phyloP scores from a whole-genome alignment of 2,329 filamentous ascomycete genomes.

The Fusarium dimerum region DNA sequence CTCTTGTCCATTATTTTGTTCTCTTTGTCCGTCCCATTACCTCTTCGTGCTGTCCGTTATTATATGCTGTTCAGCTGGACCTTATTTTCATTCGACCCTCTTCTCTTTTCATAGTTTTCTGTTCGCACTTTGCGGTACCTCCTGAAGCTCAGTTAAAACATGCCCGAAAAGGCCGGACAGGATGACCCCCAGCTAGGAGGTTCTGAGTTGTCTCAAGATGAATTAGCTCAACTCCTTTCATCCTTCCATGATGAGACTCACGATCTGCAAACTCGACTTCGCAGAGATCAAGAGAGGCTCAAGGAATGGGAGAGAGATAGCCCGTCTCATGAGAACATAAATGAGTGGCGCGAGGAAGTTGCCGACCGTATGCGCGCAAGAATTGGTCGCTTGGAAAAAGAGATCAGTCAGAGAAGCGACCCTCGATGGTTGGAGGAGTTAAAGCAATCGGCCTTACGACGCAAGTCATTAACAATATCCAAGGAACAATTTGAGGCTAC shows the following conservation, averaged over 20 bases:
- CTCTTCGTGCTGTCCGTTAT: background rate
- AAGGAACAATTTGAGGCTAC: too few relatives aligned
- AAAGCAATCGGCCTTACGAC: background rate
- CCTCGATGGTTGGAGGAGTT: background rate
- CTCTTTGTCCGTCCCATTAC: background rate
- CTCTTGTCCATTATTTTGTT: background rate
- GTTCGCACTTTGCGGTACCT: too few relatives aligned
- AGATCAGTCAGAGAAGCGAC: background rate
- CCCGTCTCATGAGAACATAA: background rate
- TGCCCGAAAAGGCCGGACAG: background rate
- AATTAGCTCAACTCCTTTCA: background rate
- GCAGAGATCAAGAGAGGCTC: background rate
- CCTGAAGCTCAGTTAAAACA: background rate
- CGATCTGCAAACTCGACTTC: background rate
- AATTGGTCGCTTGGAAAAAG: background rate
- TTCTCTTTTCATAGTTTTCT: too few relatives aligned
- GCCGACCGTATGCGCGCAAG: background rate
- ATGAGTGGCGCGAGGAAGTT: background rate
- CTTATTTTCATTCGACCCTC: too few relatives aligned
- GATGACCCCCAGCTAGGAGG: background rate
- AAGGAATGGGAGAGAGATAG: background rate
- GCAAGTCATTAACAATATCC: too few relatives aligned
- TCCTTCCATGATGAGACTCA: background rate
- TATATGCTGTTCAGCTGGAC: too few relatives aligned
- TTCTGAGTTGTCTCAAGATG: background rate